Percentiles rank a stretch among this genome's conserved stretches.
phyloP scores from a whole-genome alignment of 2,329 filamentous ascomycete genomes.

The Alternaria sp. region DNA sequence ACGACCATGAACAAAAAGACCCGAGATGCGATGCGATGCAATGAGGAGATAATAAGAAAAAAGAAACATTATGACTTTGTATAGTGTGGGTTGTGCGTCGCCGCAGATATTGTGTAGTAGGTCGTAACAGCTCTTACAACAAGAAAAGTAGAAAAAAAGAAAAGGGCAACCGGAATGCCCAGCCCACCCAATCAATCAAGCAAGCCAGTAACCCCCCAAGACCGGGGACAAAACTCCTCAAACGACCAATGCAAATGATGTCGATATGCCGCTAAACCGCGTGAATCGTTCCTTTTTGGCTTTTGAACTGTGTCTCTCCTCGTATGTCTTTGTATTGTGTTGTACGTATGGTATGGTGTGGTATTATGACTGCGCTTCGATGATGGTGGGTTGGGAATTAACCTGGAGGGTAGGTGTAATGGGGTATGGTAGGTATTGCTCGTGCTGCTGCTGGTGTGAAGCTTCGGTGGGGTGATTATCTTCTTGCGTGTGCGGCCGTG shows the following conservation, averaged over 20 bases:
- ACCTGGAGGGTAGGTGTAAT: constrained; percentile 41
- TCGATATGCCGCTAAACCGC: constrained; percentile 4
- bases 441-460: constrained; percentile 18
- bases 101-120: constrained; percentile 12
- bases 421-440: constrained; percentile 30
- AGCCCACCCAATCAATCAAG: background rate
- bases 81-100: constrained; percentile 8
- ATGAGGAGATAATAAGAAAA: background rate
- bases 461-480: constrained; percentile 20
- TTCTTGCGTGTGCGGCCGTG: constrained; percentile 37
- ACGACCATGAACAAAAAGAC: background rate
- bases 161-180: background rate
- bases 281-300: background rate
- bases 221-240: constrained; percentile 1
- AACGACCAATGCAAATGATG: constrained; percentile 11
- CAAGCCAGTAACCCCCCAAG: too few species aligned
- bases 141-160: background rate
- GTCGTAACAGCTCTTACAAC: constrained; percentile 6
- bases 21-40: background rate
- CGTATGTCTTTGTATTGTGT: background rate
- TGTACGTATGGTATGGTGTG: background rate
- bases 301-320: background rate
- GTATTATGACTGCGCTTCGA: constrained; percentile 26
- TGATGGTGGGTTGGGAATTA: constrained; percentile 32
- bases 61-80: constrained; percentile 14